These are phyloP conservation scores for Diaporthe humulicola DNA, from an alignment of 2,329 filamentous ascomycete species.

Conservation along the genomic window DNA sequence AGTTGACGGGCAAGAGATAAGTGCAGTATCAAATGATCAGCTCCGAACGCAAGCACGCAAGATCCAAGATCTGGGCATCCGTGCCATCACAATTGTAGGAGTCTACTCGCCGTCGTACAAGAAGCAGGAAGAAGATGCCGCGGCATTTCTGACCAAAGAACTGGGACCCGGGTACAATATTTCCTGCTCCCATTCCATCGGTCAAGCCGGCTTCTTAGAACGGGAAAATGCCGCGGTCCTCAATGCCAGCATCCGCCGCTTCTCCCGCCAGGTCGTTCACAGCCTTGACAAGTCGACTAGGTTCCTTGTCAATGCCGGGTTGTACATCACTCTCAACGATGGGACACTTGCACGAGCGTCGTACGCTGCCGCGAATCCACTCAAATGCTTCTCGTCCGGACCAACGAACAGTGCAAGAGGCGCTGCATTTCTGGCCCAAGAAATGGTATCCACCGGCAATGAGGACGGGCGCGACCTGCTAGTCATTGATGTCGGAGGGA, in stretches of 20 bases:
- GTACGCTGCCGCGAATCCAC: slow-evolving; percentile 7
- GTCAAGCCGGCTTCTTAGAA: slow-evolving; percentile 9
- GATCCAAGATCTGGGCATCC: not conserved
- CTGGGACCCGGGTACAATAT: not conserved
- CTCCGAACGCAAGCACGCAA: not conserved
- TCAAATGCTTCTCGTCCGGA: not conserved
- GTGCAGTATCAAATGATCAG: not conserved
- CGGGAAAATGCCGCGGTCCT: slow-evolving; percentile 18
- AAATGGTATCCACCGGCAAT: not conserved
- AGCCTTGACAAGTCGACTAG: not conserved
- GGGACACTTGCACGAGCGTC: slow-evolving; percentile 15
- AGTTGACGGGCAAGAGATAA: slow-evolving; percentile 19
- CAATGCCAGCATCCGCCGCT: slow-evolving; percentile 14
- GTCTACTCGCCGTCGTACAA: slow-evolving; percentile 8
- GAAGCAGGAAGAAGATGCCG: slow-evolving; percentile 19
- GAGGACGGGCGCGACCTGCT: not conserved
- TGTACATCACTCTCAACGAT: slow-evolving; percentile 11
- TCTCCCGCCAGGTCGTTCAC: not conserved
- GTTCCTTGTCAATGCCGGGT: slow-evolving; percentile 2
- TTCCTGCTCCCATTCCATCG: slow-evolving; percentile 6
- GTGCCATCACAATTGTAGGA: not conserved
- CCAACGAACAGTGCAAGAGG: slow-evolving; percentile 8
- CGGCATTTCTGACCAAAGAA: not conserved
- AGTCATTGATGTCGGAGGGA: slow-evolving; percentile 5
- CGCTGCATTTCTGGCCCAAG: not conserved